phyloP scores from a whole-genome alignment of 1,139 yeast genomes.

The Candida mesenterica region DNA sequence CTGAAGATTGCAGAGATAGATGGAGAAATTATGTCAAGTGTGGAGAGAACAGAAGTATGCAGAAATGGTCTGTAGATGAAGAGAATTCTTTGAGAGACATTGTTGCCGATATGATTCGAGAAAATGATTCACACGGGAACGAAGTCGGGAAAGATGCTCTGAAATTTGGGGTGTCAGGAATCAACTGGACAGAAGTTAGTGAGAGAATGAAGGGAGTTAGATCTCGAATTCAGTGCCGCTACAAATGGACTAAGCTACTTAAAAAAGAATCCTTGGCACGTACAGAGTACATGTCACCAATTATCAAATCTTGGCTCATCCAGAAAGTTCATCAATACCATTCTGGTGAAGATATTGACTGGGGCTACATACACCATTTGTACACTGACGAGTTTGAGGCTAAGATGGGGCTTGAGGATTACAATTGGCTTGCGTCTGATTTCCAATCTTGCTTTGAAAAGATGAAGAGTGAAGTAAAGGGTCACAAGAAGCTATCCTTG shows the following conservation, averaged over 20 bases:
- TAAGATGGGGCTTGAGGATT: constrained; percentile 9
- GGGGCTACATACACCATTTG: constrained; percentile 44
- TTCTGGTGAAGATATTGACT: constrained; percentile 54
- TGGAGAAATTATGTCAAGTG: constrained; percentile 95
- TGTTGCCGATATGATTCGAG: constrained; percentile 42
- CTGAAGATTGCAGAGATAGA: constrained; percentile 94
- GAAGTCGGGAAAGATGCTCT: constrained; percentile 12
- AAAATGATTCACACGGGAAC: constrained; percentile 10
- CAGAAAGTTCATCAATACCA: constrained; percentile 48
- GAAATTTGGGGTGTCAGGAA: constrained; percentile 25
- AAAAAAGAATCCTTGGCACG: constrained; percentile 57
- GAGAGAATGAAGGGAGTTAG: constrained; percentile 87
- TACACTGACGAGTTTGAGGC: constrained; percentile 13
- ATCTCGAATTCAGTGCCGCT: constrained; percentile 89
- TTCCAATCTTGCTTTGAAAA: constrained; percentile 37
- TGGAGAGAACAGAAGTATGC: constrained; percentile 68
- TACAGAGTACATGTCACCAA: constrained; percentile 47
- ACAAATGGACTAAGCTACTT: constrained; percentile 84
- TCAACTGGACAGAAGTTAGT: constrained; percentile 90
- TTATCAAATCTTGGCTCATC: constrained; percentile 58
- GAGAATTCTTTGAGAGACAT: constrained; percentile 61
- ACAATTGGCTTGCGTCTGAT: constrained; percentile 32
- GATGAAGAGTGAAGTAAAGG: constrained; percentile 31
- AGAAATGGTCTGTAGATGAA: constrained; percentile 78
- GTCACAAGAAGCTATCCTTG: constrained; percentile 26